Base-by-base conservation (phyloP, 495 filamentous ascomycete species). In the Coniosporium apollinis region DNA sequence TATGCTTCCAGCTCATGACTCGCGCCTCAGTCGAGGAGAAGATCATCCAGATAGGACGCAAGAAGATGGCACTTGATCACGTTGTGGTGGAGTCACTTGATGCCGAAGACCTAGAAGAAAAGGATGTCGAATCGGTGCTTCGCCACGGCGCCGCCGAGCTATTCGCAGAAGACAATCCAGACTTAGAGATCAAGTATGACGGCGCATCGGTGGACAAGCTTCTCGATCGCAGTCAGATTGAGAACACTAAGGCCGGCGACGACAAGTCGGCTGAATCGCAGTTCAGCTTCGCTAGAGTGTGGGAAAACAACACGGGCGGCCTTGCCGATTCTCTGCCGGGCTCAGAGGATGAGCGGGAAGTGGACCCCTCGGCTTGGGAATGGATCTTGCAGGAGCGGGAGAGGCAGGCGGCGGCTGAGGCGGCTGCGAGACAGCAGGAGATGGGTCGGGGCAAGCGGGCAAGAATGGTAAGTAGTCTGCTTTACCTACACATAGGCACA, bases 1-100 rank as follows among this genome's bases (percentile, higher is more conserved):
- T 96, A 5, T 86, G 91, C 30, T 93, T 94, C 51, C 85, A 96
- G 49, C 57, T 99, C 0, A 82, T 91, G 59, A 94, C 87, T 2
- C 75, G 86, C 9, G 70, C 76, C 14, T 84, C 74, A 17, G 82
- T 76, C 0, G 89, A 99, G 54, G 91, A 99, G 54, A 89, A 87
- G 48, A 96, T 99, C 34, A 70, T 94, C 58, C 81, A 94, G 54
- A 89, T 92, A 41, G 89, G 89, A 5, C 80, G 86, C 41, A 91
- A 82, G 57, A 99, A 99, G 60, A 76, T 94, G 64, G 80, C 79
- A 0, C 67, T 99, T 0, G 89, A 94, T 39, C 86, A 94, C 50
- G 73, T 87, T 1, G 71, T 99, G 4, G 94, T 96, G 39, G 82
- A 96, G 47, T 76, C 70, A 22, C 82, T 96, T 69, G 80, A 79